A percentile compares a stretch with the other conserved stretches of the same genome.
Evolutionary conservation across 441 rosid genomes (phyloP).

Genomic region (Capsella rubella): DNA sequence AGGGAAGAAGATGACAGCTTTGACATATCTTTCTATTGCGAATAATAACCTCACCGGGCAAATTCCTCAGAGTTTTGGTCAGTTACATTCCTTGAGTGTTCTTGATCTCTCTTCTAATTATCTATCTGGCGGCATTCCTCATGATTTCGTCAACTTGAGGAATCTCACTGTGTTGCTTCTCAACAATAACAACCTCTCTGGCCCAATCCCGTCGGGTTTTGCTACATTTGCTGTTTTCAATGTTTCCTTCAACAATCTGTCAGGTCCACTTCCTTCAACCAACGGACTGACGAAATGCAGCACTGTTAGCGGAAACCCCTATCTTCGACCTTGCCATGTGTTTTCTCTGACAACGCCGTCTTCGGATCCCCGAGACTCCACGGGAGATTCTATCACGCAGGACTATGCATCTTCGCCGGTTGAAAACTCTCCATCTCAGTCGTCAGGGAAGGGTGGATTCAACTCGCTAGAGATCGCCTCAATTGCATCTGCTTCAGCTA

Average conservation of each 20-base stretch:
- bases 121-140: conserved; percentile 60
- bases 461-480: conserved; percentile 85
- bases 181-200: conserved; percentile 60
- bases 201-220: conserved; percentile 54
- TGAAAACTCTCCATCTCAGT: conserved; percentile 37
- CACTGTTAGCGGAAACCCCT: conserved; percentile 48
- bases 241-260: conserved; percentile 58
- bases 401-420: conserved; percentile 47
- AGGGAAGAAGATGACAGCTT: conserved; percentile 47
- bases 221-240: conserved; percentile 50
- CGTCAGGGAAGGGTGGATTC: conserved; percentile 48
- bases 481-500: conserved; percentile 80
- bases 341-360: conserved; percentile 45
- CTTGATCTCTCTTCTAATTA: conserved; percentile 62
- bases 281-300: conserved; percentile 46
- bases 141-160: conserved; percentile 48
- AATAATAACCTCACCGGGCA: conserved; percentile 57
- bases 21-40: conserved; percentile 56
- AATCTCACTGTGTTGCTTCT: conserved; percentile 56
- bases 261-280: conserved; percentile 50
- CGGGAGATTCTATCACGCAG: conserved; percentile 39
- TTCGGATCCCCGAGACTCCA: conserved; percentile 40
- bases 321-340: conserved; percentile 49
- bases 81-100: conserved; percentile 49
- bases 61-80: conserved; percentile 55